Base-by-base conservation (phyloP, 2,329 filamentous ascomycete genomes). In the Diaporthe vaccinii region DNA sequence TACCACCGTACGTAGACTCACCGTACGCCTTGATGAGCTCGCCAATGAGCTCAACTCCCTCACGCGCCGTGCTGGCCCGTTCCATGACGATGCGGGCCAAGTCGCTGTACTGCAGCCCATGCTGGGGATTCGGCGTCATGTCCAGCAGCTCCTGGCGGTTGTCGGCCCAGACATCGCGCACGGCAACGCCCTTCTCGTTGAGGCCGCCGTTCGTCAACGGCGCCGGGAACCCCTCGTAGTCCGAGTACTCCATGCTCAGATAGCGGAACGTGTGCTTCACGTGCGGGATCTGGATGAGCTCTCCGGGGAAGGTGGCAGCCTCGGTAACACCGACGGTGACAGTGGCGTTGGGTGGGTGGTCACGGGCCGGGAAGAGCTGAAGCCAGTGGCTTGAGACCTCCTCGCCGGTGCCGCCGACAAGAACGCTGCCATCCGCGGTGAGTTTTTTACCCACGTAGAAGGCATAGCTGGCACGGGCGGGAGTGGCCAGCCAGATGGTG, bases 171-270 rank as follows among this genome's bases (percentile, higher is more conserved):
- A 68, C 65, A n/a, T 68, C 65, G 9, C 65, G 65, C 14, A 39
- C 31, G 0, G 65, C 65, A 15, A 68, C 65, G 12, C 65, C 65
- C 31, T 53, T 68, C 65, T 68, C 65, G 46, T 68, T 68, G 46
- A 68, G 65, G 34, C 65, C 65, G 22, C 65, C 65, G 34, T 68
- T 68, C 1, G 65, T 68, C 65, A 68, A n/a, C 15, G 65, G 65
- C 31, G 65, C 65, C 20, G 65, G 65, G 28, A 68, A 68, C 12
- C 65, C 65, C n/a, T 68, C 65, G 65, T 68, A 68, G 65, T 68
- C 65, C 7, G 65, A 68, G 46, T 68, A 68, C 31, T 68, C 46
- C 65, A 68, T 68, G 46, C 65, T 68, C 31, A 68, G 46, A 34
- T 68, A 68, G 6, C 65, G 65, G 22, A 68, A 53, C 34, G 65